Evolutionary conservation across 805 yeast genomes (phyloP).

Genomic region (Candida loeiensis): DNA sequence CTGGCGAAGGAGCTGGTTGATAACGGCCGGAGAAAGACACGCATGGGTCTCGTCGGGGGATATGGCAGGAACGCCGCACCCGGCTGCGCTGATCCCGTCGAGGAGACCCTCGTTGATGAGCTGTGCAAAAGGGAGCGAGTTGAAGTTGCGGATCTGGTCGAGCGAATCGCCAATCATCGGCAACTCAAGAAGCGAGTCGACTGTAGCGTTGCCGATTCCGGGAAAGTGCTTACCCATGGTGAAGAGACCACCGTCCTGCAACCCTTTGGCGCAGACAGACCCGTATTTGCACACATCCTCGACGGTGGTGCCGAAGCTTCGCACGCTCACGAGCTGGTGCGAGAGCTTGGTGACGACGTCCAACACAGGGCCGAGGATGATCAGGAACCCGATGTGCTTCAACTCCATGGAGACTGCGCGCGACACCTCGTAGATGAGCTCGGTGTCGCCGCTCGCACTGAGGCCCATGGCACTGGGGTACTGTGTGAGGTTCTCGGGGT

Average conservation of each 20-base stretch:
- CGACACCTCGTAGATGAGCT: constrained; percentile 48
- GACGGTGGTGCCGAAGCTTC: constrained; percentile 59
- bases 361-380: constrained; percentile 58
- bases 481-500: constrained; percentile 48
- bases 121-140: constrained; percentile 49
- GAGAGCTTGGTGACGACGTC: constrained; percentile 57
- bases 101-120: constrained; percentile 43
- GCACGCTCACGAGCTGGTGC: constrained; percentile 55
- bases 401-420: constrained; percentile 54
- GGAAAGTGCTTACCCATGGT: constrained; percentile 65
- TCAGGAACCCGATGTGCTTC: constrained; percentile 51
- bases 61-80: constrained; percentile 61
- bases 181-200: constrained; percentile 53
- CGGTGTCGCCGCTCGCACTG: constrained; percentile 50
- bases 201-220: constrained; percentile 60
- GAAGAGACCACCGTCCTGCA: constrained; percentile 50
- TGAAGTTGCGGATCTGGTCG: constrained; percentile 48
- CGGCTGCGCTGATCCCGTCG: constrained; percentile 59
- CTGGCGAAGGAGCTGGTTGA: constrained; percentile 47
- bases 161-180: constrained; percentile 57
- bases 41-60: constrained; percentile 62
- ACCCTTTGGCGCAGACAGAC: constrained; percentile 49
- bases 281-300: constrained; percentile 57
- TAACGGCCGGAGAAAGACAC: constrained; percentile 52
- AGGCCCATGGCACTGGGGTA: constrained; percentile 67